Evolutionary conservation across 169 alveolate genomes (phyloP).

Genomic region (Plasmodium gonderi): DNA sequence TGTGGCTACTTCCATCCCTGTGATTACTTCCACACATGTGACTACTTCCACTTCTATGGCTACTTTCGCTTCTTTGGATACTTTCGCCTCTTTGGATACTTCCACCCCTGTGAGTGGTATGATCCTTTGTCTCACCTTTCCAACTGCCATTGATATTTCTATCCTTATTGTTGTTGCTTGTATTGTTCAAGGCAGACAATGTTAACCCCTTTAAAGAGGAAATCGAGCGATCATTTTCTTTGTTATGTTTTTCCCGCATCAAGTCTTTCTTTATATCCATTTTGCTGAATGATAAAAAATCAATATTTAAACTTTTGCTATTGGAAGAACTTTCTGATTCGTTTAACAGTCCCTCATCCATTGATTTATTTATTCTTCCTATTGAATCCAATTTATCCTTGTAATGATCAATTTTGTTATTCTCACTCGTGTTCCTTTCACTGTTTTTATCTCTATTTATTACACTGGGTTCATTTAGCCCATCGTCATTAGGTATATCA

Average conservation of each 20-base stretch:
- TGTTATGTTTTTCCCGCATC: neutral
- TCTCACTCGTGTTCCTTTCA: neutral
- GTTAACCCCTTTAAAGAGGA: neutral
- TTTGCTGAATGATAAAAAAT: conserved; percentile 15
- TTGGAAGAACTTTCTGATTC: conserved; percentile 15
- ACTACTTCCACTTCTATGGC: neutral
- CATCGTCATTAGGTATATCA: neutral
- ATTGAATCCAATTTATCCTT: neutral
- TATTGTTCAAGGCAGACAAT: conserved; percentile 7
- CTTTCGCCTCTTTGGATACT: neutral
- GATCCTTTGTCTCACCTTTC: neutral
- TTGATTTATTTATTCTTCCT: neutral
- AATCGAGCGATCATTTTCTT: conserved; percentile 6
- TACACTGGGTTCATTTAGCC: neutral
- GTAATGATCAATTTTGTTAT: neutral
- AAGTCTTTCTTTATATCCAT: neutral
- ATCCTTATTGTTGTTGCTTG: neutral
- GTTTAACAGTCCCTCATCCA: neutral
- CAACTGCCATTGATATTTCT: neutral
- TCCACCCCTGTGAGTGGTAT: neutral
- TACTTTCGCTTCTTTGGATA: neutral
- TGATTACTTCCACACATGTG: neutral
- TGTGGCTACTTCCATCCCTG: neutral
- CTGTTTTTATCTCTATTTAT: neutral
- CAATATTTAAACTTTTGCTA: conserved; percentile 15